Base-by-base conservation (phyloP, 2,329 filamentous ascomycete species). In the Davidsoniella neocaledoniae region DNA sequence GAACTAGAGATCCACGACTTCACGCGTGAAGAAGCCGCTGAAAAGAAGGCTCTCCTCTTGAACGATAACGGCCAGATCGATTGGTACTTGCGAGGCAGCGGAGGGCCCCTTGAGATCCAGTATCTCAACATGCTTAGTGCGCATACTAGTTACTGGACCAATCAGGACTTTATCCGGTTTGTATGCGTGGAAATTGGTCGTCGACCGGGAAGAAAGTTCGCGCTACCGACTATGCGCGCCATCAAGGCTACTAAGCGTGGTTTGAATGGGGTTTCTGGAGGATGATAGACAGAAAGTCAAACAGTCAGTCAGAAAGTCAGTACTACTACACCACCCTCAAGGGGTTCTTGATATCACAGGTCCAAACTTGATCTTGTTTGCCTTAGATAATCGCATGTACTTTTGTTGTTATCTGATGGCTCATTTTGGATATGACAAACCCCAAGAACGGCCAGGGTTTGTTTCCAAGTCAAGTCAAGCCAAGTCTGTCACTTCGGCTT, bases 51-150 rank as follows among this genome's bases (percentile, higher is more conserved):
- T 55, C 81, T 79, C 54, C 63, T 94, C 6, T 74, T 98, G 3
- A 98, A 98, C 57, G 91, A 98, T 58, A 96, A 96, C 56, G 90
- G 88, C 0, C 91, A 98, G 64, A 81, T 98, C 39, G 91, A 98
- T 62, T 98, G 79, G 64, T 93, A 82, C 58, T 68, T 98, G 45
- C 79, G 79, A 45, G 87, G 86, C 6, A 84, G 86, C 0, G 83
- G 85, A 1, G 91, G 91, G 0, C 82, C 88, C 3, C 68, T 98
- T 36, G 91, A 94, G 64, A 87, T 95, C 21, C 88, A 96, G 64
- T 98, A 98, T 61, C 66, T 96, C 36, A 95, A 94, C 57, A 98
- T 98, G 91, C 67, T 98, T 49, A 85, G 86, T 51, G 91, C 91
- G 7, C 91, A 98, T 64, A 87, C 85, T 50, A 90, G 84, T 61